Evolutionary conservation across 805 yeast species (phyloP), one percentile per base, ranked within the genome.

Genomic region (Candida insectalens): DNA sequence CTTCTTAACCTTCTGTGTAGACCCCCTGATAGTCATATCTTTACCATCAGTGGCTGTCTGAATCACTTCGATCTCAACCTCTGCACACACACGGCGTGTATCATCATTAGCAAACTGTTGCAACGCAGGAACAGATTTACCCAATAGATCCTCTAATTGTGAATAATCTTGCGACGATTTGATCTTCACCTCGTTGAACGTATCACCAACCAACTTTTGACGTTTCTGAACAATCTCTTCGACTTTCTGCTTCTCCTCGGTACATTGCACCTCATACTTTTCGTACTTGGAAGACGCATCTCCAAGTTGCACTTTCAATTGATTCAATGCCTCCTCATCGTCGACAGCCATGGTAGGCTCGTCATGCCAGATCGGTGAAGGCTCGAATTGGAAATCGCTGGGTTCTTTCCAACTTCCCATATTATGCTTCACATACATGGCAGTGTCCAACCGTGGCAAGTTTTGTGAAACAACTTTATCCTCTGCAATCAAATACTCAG

Each of bases 311-410:
- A 63, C 60, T 50, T 71, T 75, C 49, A 82, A 58, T 26, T 69
- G 72, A 5, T 69, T 63, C 34, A 79, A 58, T 5, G 65, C 68
- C 29, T 69, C 66, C 7, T 23, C 34, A 29, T 70, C 68, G 4
- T 69, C 63, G 2, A 75, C 68, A 41, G 79, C 66, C 48, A 83
- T 68, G 23, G 71, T 62, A 43, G 85, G 95, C 56, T 92, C 96
- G 50, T 92, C 98, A 57, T 89, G 97, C 98, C 98, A 92, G 27
- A 92, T 79, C 20, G 87, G 77, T 18, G 94, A 78, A 2, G 97
- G 96, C 41, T 83, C 71, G 49, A 82, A 92, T 43, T 74, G 67
- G 50, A 82, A 84, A 59, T 89, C 97, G 5, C 62, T 63, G 1
- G 96, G 97, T 46, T 87, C 96, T 29, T 65, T 66, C 96, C 96